phyloP scores from a whole-genome alignment of 2,329 filamentous ascomycete genomes.

The Hansfordia pulvinata region DNA sequence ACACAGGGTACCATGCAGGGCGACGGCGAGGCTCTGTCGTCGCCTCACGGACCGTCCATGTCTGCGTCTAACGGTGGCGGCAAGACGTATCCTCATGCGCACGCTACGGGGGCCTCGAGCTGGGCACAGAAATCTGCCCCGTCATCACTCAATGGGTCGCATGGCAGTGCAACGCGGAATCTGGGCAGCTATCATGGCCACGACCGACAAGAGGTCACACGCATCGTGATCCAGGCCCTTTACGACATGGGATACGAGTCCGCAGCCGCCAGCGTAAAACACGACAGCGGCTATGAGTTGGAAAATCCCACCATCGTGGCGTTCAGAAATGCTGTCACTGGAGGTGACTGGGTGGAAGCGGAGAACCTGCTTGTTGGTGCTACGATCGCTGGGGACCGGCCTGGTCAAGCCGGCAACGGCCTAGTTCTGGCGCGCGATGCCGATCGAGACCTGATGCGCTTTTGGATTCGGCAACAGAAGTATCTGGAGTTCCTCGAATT shows the following conservation, averaged over 20 bases:
- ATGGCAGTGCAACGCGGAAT: neutral
- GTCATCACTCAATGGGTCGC: neutral
- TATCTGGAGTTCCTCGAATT: constrained; percentile 81
- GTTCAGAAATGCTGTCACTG: constrained; percentile 68
- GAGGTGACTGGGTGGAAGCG: constrained; percentile 74
- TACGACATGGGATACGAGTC: constrained; percentile 75
- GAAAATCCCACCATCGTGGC: constrained; percentile 79
- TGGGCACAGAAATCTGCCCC: too few species aligned
- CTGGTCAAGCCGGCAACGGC: constrained; percentile 31
- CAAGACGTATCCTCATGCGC: constrained; percentile 32
- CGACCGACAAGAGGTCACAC: constrained; percentile 81
- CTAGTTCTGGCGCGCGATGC: constrained; percentile 64
- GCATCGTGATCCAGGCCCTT: constrained; percentile 83
- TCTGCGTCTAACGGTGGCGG: constrained; percentile 43
- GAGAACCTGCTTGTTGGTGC: constrained; percentile 62
- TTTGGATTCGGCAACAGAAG: constrained; percentile 85
- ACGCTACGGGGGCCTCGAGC: too few species aligned
- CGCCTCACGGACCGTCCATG: constrained; percentile 40
- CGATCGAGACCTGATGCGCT: constrained; percentile 68
- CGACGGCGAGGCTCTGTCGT: constrained; percentile 35
- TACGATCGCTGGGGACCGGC: constrained; percentile 17
- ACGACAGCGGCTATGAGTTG: constrained; percentile 75
- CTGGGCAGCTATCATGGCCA: constrained; percentile 91
- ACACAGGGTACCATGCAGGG: constrained; percentile 46
- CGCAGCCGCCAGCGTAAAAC: constrained; percentile 61